Evolutionary conservation across 345 rosid genomes (phyloP).

Genomic region (Limnanthes douglasii): DNA sequence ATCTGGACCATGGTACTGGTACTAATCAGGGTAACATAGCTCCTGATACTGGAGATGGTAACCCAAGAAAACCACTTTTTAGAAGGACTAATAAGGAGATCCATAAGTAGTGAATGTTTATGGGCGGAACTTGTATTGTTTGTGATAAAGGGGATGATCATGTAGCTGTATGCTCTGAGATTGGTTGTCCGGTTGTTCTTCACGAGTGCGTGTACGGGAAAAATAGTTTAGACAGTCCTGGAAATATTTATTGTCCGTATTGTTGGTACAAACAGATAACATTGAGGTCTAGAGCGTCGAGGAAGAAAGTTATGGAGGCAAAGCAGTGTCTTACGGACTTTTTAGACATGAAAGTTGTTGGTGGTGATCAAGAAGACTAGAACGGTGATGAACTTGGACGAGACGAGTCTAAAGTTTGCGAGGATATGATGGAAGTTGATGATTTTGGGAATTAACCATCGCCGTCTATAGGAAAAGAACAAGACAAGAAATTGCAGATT

Average conservation of each 20-base stretch:
- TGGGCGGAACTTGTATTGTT: constrained; percentile 14
- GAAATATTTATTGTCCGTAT: constrained; percentile 44
- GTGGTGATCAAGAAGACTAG: neutral
- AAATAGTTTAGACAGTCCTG: constrained; percentile 26
- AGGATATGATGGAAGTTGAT: constrained; percentile 5
- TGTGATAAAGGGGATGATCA: constrained; percentile 21
- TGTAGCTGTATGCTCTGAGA: constrained; percentile 21
- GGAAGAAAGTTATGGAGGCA: constrained; percentile 17
- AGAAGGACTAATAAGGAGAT: constrained; percentile 1
- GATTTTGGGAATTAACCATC: constrained; percentile 1
- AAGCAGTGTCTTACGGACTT: constrained; percentile 15
- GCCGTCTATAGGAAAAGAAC: constrained; percentile 3
- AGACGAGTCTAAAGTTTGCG: too few relatives aligned
- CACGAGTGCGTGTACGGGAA: constrained; percentile 21
- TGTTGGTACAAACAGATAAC: constrained; percentile 37
- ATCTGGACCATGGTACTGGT: constrained; percentile 5
- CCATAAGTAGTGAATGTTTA: constrained; percentile 1
- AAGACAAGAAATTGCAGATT: constrained; percentile 4
- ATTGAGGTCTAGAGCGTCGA: constrained; percentile 11
- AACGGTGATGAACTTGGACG: neutral
- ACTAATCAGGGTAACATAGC: neutral
- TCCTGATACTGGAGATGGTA: neutral
- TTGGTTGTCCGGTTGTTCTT: constrained; percentile 25
- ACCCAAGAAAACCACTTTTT: neutral
- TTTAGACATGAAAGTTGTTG: constrained; percentile 9